phyloP scores from a whole-genome alignment of 306 rosid genomes.

The Prunus salicina region DNA sequence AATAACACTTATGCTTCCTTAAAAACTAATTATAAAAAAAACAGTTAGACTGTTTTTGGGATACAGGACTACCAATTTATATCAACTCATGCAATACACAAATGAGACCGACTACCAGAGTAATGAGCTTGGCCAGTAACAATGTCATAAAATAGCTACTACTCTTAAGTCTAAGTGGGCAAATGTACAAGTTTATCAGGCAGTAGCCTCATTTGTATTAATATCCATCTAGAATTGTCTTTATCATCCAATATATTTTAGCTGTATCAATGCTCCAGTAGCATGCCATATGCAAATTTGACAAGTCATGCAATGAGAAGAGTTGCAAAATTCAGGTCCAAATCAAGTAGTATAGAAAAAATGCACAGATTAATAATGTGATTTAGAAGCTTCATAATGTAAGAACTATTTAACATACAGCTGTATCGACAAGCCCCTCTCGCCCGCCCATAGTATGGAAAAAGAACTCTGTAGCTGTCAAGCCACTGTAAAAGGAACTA shows the following conservation, averaged over 20 bases:
- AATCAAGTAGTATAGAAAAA: neutral
- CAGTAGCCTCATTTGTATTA: neutral
- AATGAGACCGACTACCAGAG: neutral
- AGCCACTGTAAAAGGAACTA: conserved; percentile 88
- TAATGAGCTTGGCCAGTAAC: neutral
- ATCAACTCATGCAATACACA: neutral
- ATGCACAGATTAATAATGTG: neutral
- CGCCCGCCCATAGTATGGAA: conserved; percentile 98
- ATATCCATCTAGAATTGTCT: neutral
- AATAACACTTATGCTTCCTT: neutral
- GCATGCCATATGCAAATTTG: neutral
- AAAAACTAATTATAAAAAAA: too few species aligned
- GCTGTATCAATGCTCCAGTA: neutral
- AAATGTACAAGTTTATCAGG: neutral
- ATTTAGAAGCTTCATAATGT: neutral
- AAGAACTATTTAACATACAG: conserved; percentile 40
- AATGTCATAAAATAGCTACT: neutral
- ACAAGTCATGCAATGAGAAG: neutral
- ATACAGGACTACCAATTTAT: neutral
- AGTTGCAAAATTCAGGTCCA: neutral
- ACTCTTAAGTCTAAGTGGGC: neutral
- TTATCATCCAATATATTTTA: neutral
- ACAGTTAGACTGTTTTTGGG: neutral
- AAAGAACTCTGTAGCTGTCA: conserved; percentile 93
- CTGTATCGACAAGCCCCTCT: conserved; percentile 97